Conservation (phyloP, 139 green algal genomes). For the Eudorina sp. region DNA sequence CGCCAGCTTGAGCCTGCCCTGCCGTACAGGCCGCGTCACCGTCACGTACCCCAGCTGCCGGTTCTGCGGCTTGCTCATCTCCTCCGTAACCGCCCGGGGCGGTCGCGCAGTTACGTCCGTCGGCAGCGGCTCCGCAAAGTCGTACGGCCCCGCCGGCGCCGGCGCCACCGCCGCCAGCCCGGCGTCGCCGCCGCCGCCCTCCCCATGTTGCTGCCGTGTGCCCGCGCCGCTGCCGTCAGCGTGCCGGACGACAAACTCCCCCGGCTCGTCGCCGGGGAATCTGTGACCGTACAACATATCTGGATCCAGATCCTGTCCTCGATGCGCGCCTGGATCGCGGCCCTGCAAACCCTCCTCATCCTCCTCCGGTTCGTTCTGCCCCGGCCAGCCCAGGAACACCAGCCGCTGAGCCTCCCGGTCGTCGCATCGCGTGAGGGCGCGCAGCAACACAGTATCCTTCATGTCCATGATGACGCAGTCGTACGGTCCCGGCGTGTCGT, state of each 20-base stretch:
- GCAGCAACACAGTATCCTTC: constrained; percentile 60
- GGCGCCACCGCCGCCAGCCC: neutral
- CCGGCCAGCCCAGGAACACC: constrained; percentile 79
- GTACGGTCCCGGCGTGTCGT: constrained; percentile 58
- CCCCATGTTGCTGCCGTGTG: neutral
- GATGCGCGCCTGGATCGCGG: too few species aligned
- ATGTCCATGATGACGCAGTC: constrained; percentile 74
- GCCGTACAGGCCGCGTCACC: constrained; percentile 79
- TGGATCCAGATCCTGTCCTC: neutral
- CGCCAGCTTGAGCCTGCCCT: constrained; percentile 76
- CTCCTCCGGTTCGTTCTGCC: constrained; percentile 60
- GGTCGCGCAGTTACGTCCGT: constrained; percentile 46
- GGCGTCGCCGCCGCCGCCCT: neutral
- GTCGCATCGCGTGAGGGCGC: constrained; percentile 64
- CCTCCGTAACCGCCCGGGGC: constrained; percentile 51
- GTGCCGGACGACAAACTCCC: too few species aligned
- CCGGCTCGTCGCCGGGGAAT: too few species aligned
- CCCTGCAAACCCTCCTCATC: constrained; percentile 23
- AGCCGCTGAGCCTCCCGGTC: constrained; percentile 61
- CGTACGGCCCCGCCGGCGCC: neutral
- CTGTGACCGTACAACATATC: too few species aligned
- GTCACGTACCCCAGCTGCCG: constrained; percentile 78
- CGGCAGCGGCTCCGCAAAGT: constrained; percentile 39
- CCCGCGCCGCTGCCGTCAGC: neutral
- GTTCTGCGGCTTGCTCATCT: constrained; percentile 42